A percentile compares a stretch with the other conserved stretches of the same genome.
Evolutionary conservation across 768 basidiomycete genomes (phyloP).

Genomic region (Termitomyces sp.): DNA sequence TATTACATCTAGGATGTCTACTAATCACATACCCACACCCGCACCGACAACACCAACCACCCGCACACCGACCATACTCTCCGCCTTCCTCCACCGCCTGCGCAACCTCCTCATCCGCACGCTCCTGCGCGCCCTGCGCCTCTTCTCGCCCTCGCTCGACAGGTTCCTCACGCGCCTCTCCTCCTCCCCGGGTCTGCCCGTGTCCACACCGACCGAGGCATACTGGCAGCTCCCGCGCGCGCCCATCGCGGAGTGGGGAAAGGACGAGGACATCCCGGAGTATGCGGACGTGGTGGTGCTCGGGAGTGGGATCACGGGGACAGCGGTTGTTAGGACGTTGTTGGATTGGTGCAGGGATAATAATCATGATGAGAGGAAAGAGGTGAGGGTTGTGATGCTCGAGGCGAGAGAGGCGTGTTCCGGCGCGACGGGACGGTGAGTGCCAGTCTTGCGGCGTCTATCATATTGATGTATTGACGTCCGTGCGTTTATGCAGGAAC

Average conservation of each 20-base stretch:
- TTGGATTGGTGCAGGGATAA: conserved; percentile 33
- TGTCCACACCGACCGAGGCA: conserved; percentile 47
- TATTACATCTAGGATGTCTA: too few species aligned
- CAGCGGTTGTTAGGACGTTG: conserved; percentile 52
- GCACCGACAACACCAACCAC: neutral
- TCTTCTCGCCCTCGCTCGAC: conserved; percentile 19
- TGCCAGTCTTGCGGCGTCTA: neutral
- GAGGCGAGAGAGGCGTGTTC: conserved; percentile 79
- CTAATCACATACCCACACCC: neutral
- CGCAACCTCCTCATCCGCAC: conserved; percentile 16
- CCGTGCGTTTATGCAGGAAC: conserved; percentile 39
- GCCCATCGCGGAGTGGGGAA: conserved; percentile 34
- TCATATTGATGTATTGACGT: neutral
- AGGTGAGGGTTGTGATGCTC: conserved; percentile 60
- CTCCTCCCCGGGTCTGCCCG: conserved; percentile 53
- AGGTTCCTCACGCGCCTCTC: conserved; percentile 24
- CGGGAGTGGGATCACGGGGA: conserved; percentile 76
- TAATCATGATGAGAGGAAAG: conserved; percentile 16
- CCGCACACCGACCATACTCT: neutral
- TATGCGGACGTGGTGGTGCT: conserved; percentile 66
- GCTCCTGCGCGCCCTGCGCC: conserved; percentile 15
- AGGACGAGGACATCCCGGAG: conserved; percentile 25
- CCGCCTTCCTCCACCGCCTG: neutral
- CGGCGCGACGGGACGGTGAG: conserved; percentile 70
- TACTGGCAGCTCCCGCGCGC: conserved; percentile 64